These are phyloP conservation scores for Peronosclerospora sorghi DNA, from an alignment of 352 stramenopile species.

Conservation along the genomic window DNA sequence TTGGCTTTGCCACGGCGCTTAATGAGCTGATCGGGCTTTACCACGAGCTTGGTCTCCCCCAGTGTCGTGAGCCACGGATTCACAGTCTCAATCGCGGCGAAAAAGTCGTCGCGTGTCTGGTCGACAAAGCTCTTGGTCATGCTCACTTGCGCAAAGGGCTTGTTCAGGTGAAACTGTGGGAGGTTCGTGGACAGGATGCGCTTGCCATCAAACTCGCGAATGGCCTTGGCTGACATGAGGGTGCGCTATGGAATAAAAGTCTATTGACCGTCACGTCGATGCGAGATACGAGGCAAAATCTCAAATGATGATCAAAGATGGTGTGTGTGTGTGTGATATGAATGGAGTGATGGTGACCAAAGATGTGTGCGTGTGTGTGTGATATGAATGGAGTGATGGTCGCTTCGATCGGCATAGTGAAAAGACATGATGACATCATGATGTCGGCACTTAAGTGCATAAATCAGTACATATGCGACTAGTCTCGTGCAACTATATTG, in stretches of 20 bases:
- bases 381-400: conserved; percentile 6
- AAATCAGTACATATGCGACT: background rate
- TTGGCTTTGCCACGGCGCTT: conserved; percentile 94
- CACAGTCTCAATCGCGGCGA: conserved; percentile 45
- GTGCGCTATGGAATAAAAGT: conserved; percentile 4
- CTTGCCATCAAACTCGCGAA: conserved; percentile 95
- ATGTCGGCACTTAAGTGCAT: conserved; percentile 2
- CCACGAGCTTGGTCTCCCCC: conserved; percentile 81
- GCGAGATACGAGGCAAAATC: conserved; percentile 25
- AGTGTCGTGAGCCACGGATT: conserved; percentile 80
- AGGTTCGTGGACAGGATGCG: conserved; percentile 83
- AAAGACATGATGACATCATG: conserved; percentile 30
- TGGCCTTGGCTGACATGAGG: conserved; percentile 93
- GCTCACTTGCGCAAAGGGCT: conserved; percentile 62
- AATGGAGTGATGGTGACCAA: conserved; percentile 9
- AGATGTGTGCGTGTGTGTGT: background rate
- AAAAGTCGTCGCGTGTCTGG: conserved; percentile 47
- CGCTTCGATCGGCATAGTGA: conserved; percentile 1
- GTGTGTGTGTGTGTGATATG: background rate
- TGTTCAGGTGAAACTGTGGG: conserved; percentile 62
- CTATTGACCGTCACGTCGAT: conserved; percentile 4
- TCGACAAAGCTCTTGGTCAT: conserved; percentile 26
- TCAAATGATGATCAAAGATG: too few relatives aligned
- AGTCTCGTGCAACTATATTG: background rate
- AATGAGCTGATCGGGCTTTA: conserved; percentile 97